A percentile compares a stretch with the other conserved stretches of the same genome.
Evolutionary conservation across 257 asterid genomes (phyloP).

Genomic region (Echites panduratus): DNA sequence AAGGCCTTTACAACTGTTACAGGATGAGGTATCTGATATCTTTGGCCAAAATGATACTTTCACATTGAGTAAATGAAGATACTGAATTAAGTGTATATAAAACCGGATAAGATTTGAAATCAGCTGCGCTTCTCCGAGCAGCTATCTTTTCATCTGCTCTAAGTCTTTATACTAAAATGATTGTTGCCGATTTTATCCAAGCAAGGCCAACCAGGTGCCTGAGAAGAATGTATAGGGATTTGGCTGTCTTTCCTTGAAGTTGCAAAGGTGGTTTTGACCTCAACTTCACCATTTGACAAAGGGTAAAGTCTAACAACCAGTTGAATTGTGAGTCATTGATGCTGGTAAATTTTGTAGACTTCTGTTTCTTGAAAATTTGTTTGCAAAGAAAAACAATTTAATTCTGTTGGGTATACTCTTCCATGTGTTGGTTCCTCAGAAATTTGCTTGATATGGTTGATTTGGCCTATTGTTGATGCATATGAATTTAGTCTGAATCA

Average conservation of each 20-base stretch:
- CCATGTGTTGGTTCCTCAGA: not conserved
- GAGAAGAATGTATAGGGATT: not conserved
- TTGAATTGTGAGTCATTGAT: not conserved
- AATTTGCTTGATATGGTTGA: not conserved
- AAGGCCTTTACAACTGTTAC: not conserved
- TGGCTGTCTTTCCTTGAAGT: not conserved
- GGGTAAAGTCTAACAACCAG: not conserved
- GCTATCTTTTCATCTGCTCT: not conserved
- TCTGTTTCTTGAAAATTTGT: not conserved
- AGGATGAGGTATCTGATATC: not conserved
- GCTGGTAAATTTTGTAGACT: not conserved
- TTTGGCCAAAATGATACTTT: not conserved
- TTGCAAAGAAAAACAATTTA: not conserved
- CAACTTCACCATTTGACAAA: not conserved
- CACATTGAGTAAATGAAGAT: not conserved
- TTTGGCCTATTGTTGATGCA: not conserved
- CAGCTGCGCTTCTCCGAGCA: not conserved
- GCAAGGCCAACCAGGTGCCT: not conserved
- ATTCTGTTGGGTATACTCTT: not conserved
- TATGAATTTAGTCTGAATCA: too few relatives aligned
- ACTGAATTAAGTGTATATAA: not conserved
- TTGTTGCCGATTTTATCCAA: not conserved
- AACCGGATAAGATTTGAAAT: not conserved
- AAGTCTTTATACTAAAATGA: not conserved
- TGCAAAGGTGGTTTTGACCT: not conserved